phyloP scores from a whole-genome alignment of 2,329 filamentous ascomycete species.

The Aspergillus pseudoterreus region DNA sequence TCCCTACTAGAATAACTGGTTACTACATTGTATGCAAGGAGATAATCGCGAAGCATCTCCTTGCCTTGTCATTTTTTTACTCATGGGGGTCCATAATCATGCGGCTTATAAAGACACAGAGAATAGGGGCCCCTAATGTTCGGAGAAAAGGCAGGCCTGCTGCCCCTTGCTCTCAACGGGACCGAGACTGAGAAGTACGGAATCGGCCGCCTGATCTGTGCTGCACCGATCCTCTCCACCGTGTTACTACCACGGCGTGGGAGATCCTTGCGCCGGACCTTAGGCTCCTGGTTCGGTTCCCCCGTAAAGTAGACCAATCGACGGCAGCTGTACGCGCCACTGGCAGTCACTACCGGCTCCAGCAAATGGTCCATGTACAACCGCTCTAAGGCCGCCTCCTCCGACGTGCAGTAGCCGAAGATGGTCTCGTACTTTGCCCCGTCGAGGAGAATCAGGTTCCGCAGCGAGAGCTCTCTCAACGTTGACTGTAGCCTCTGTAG shows the following conservation, averaged over 20 bases:
- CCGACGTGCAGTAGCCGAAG: constrained; percentile 1
- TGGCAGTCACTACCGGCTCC: neutral
- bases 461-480: neutral
- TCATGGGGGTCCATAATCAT: constrained; percentile 1
- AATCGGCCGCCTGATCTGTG: constrained; percentile 1
- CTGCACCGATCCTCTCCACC: neutral
- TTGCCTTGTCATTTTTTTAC: too few species aligned
- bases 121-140: constrained; percentile 1
- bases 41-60: too few species aligned
- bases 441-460: neutral
- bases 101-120: neutral
- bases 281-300: constrained; percentile 3
- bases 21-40: too few species aligned
- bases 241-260: neutral
- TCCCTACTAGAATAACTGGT: too few species aligned
- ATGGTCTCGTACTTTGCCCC: constrained; percentile 2
- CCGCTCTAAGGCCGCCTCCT: neutral
- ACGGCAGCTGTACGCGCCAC: neutral
- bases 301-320: constrained; percentile 1
- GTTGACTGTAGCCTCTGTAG: neutral
- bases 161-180: neutral
- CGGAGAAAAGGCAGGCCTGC: neutral
- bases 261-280: constrained; percentile 1
- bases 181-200: neutral
- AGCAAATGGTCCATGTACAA: constrained; percentile 1